Evolutionary conservation across 129 eudicot genomes (phyloP).

Genomic region (Tagetes patula): DNA sequence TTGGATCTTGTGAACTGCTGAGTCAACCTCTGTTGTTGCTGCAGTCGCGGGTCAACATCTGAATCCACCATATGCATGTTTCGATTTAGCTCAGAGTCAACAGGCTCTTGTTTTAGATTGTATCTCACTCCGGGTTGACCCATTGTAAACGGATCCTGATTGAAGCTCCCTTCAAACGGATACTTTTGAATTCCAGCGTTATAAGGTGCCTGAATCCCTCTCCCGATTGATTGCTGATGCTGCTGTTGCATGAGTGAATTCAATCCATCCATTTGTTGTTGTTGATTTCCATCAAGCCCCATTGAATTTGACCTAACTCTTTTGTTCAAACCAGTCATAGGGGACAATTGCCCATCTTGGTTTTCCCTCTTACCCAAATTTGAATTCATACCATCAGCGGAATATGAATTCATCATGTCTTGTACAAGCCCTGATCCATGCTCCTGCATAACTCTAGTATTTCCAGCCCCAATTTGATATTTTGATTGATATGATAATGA

Average conservation of each 20-base stretch:
- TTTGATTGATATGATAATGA: constrained; percentile 54
- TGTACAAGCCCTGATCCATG: constrained; percentile 58
- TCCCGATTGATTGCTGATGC: constrained; percentile 48
- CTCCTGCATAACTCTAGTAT: constrained; percentile 60
- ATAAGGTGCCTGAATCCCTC: constrained; percentile 54
- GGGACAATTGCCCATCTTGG: constrained; percentile 73
- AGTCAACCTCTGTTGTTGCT: constrained; percentile 54
- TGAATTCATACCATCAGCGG: constrained; percentile 52
- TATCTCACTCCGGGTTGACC: constrained; percentile 63
- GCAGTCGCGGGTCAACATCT: constrained; percentile 50
- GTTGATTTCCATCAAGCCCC: constrained; percentile 55
- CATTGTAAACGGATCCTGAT: constrained; percentile 57
- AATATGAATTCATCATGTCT: constrained; percentile 59
- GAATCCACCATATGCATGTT: constrained; percentile 50
- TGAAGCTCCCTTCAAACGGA: constrained; percentile 66
- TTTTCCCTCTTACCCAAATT: constrained; percentile 64
- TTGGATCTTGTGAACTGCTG: constrained; percentile 56
- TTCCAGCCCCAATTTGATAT: constrained; percentile 64
- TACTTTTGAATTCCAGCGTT: constrained; percentile 65
- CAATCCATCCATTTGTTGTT: constrained; percentile 62
- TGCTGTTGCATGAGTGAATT: constrained; percentile 61
- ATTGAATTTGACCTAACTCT: constrained; percentile 54
- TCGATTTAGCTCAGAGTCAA: constrained; percentile 52
- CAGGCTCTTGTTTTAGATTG: constrained; percentile 66
- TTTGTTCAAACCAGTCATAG: constrained; percentile 50